Base-by-base conservation (phyloP, 169 alveolate species). In the Babesia sp. region DNA sequence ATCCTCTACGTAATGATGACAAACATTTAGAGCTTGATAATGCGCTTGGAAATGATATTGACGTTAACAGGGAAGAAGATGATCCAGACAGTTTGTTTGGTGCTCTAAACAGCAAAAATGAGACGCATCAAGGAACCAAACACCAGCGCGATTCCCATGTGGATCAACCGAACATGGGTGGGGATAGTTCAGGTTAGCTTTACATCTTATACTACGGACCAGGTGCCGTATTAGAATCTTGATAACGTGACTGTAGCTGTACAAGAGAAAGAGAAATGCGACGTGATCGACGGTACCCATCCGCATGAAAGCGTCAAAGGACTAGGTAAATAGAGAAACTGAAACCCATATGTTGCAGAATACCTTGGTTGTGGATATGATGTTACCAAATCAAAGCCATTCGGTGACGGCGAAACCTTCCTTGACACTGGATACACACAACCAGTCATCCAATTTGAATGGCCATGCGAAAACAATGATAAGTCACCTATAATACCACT, bases 321-420 rank as follows among this genome's bases (percentile, higher is more conserved):
- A 7, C 24, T 64, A 9, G 74, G 74, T 64, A 18, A 46, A 31
- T 5, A 11, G 44, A 41, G 5, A 34, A 22, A 24, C 11, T 5
- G 7, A 59, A n/a, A 53, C 20, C 24, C 42, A 75, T 24, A 8
- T 36, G 37, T 28, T 24, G 18, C 37, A 80, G 88, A 80, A 44
- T 80, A 71, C 24, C 76, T 80, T 42, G 88, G 88, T n/a, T 36
- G 51, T 26, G 88, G 88, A 14, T 80, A 80, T 55, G 67, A 80
- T 45, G 50, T 46, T 42, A 55, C 60, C 20, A 50, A 71, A 53
- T 24, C 79, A 12, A 34, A 18, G 54, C 83, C 88, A 7, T 55
- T 80, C 61, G 88, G 88, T 31, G 79, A 80, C 36, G 84, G 59
- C 16, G 76, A 51, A 39, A 60, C 44, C n/a, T 48, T 37, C 39